Evolutionary conservation across 192 early-diverging fungal genomes (phyloP), one percentile per base, ranked within the genome.

Genomic region (Jimgerdemannia flammicorona): DNA sequence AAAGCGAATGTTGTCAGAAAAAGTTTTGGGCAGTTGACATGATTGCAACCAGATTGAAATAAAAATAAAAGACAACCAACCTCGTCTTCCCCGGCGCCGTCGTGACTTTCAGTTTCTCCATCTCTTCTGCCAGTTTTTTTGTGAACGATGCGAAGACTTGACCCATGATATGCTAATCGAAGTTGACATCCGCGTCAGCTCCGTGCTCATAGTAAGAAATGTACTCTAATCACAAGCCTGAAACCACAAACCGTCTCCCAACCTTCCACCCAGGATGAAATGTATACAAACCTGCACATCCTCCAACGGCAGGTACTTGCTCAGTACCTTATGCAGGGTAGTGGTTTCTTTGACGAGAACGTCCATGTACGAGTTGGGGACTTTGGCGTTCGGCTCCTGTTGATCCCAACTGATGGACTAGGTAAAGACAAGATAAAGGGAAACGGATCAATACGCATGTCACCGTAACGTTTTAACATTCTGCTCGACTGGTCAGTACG

Each of bases 291-390:
- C 93, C 82, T 92, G 84, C 81, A 99, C 81, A 40, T 86, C 84
- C 4, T 91, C 80, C 0, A 81, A 78, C 11, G 93, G 92, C 42
- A 99, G 81, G 71, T 96, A 98, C 74, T 93, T 92, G 63, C 87
- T 82, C n/a, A 99, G 76, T 10, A 99, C 95, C 74, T 94, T 95
- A 81, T 99, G 95, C 73, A 99, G 85, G 17, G 93, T 95, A 18
- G 87, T 84, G 8, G 93, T 94, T 80, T 99, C 96, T 82, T 95
- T 99, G 66, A 97, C 93, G 14, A 99, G 82, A 14, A 83, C 84
- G 18, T 91, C 91, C 92, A 98, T 98, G 68, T 92, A 92, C 0
- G 84, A 74, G 70, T 86, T 92, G 6, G 84, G 79, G 3, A 40
- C 67, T 14, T 79, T 77, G 3, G 67, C 75, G 42, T 64, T 75